Percentiles rank a stretch among this genome's conserved stretches.
Conservation (phyloP, 2,329 filamentous ascomycete species). For the Xenosphaeropsis pyriputrescens region DNA sequence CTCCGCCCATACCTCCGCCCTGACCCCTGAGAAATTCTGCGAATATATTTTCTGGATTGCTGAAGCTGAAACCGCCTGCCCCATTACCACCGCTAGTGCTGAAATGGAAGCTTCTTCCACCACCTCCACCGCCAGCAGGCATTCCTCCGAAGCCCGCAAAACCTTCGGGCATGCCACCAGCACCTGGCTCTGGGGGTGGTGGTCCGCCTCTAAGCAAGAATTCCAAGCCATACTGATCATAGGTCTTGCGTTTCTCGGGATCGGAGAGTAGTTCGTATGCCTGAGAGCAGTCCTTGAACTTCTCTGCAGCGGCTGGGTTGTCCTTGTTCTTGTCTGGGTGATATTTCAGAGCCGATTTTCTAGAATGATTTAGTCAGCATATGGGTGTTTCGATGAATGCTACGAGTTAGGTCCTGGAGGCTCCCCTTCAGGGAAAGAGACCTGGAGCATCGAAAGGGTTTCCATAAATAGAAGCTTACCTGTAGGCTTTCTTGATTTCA, state of each 20-base stretch:
- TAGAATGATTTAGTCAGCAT: conserved; percentile 20
- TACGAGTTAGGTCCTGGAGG: too few species aligned
- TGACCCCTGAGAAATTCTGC: conserved; percentile 59
- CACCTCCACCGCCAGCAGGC: conserved; percentile 32
- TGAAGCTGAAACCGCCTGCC: conserved; percentile 63
- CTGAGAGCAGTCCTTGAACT: conserved; percentile 96
- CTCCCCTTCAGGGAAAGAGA: too few species aligned
- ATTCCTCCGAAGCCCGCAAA: conserved; percentile 28
- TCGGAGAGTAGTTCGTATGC: conserved; percentile 97
- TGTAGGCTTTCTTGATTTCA: conserved; percentile 94
- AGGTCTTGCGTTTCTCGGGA: conserved; percentile 89
- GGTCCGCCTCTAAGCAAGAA: conserved; percentile 74
- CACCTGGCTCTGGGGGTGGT: conserved; percentile 42
- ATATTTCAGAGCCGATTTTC: conserved; percentile 78
- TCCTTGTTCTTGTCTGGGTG: conserved; percentile 98
- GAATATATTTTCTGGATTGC: conserved; percentile 73
- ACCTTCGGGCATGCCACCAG: conserved; percentile 37
- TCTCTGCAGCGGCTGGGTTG: conserved; percentile 71
- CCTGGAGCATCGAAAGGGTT: background rate
- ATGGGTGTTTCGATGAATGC: background rate
- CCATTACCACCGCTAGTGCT: conserved; percentile 28
- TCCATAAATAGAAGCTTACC: conserved; percentile 34
- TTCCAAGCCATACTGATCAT: conserved; percentile 89
- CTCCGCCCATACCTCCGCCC: conserved; percentile 28
- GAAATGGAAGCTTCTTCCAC: conserved; percentile 31